phyloP scores from a whole-genome alignment of 2,329 filamentous ascomycete genomes.

The Atkinsonella hypoxylon region DNA sequence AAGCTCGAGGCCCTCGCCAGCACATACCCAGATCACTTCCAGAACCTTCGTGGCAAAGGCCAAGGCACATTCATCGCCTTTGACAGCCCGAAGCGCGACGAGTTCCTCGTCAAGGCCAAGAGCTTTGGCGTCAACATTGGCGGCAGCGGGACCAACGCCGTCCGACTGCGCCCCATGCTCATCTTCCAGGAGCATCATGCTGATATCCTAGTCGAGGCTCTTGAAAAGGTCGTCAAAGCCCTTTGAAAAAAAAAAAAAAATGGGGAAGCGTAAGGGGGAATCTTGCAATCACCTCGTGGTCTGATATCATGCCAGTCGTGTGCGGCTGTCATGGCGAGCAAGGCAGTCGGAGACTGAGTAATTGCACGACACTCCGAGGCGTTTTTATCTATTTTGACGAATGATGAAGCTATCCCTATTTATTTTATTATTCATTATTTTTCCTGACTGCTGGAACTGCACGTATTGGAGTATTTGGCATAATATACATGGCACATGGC shows the following conservation, averaged over 20 bases:
- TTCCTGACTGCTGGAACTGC: no score
- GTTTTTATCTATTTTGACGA: no score
- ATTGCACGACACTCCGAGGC: no score
- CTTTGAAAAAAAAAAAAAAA: constrained; percentile 9
- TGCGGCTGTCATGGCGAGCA: no score
- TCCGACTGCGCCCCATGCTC: constrained; percentile 78
- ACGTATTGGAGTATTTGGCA: no score
- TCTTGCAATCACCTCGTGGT: no score
- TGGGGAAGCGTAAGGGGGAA: no score
- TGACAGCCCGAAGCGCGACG: constrained; percentile 69
- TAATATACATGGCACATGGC: no score
- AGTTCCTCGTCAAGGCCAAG: constrained; percentile 71
- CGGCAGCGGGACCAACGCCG: constrained; percentile 62
- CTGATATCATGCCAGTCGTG: no score
- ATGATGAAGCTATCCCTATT: no score
- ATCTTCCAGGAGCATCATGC: constrained; percentile 88
- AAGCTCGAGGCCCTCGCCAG: constrained; percentile 55
- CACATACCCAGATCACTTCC: constrained; percentile 65
- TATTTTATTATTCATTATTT: no score
- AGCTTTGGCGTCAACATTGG: constrained; percentile 75
- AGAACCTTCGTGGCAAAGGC: constrained; percentile 76
- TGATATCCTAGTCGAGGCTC: constrained; percentile 65
- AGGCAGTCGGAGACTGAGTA: no score
- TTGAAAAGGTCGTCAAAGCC: constrained; percentile 60
- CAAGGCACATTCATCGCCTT: constrained; percentile 90